Percentiles rank a stretch among this genome's conserved stretches.
Conservation (phyloP, 2,329 filamentous ascomycete genomes). For the Neofusicoccum kwambonambiense region DNA sequence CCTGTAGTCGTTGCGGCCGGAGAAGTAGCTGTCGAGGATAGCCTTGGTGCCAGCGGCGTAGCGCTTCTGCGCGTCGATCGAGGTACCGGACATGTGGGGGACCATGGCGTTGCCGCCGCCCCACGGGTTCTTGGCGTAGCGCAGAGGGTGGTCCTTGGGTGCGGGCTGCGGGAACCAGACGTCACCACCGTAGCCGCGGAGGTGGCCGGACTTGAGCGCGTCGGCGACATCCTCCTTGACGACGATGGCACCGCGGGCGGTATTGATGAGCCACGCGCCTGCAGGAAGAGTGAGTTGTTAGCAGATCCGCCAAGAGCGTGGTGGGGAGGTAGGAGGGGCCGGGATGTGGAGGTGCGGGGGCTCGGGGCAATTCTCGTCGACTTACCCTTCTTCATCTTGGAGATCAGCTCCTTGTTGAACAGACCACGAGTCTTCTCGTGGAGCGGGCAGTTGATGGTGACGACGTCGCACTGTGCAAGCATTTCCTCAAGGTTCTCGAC, state of each 20-base stretch:
- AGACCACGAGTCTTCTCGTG: conserved; percentile 96
- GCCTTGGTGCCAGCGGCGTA: conserved; percentile 85
- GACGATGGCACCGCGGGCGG: conserved; percentile 95
- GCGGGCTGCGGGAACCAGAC: conserved; percentile 99
- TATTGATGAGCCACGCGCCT: conserved; percentile 98
- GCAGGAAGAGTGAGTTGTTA: conserved; percentile 13
- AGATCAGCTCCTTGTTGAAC: conserved; percentile 98
- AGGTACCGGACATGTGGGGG: conserved; percentile 97
- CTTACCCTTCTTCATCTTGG: conserved; percentile 96
- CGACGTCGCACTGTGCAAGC: conserved; percentile 88
- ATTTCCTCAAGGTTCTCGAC: conserved; percentile 91
- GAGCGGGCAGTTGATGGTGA: conserved; percentile 99
- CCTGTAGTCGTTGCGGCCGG: conserved; percentile 81
- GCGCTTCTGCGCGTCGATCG: conserved; percentile 88
- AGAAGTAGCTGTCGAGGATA: conserved; percentile 90
- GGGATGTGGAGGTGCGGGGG: neutral
- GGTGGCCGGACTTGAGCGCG: conserved; percentile 86
- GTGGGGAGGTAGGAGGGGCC: neutral
- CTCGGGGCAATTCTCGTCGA: conserved; percentile 2
- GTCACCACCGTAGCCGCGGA: conserved; percentile 82
- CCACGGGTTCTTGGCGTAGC: conserved; percentile 90
- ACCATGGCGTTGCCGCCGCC: conserved; percentile 98
- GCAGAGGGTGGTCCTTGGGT: conserved; percentile 86
- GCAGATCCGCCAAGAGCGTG: neutral
- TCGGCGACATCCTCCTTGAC: conserved; percentile 98